phyloP scores from a whole-genome alignment of 805 yeast genomes.

The Jamesozyma jinghongensis region DNA sequence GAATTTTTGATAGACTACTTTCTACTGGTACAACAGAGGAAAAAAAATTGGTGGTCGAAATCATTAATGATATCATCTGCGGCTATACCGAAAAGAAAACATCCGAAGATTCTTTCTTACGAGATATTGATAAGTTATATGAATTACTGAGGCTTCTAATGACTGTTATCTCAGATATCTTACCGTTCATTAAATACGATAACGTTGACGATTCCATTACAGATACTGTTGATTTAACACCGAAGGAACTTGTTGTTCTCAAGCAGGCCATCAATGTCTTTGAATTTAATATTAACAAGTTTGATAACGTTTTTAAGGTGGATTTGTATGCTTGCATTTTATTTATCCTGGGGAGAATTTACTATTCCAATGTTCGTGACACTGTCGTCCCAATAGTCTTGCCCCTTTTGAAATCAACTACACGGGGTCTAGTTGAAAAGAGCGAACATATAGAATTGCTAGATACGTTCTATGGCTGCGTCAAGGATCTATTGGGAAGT shows the following conservation, averaged over 20 bases:
- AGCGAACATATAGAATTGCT: conserved; percentile 25
- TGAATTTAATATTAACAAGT: conserved; percentile 51
- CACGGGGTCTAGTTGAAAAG: conserved; percentile 26
- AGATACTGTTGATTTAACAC: conserved; percentile 5
- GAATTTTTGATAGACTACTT: conserved; percentile 62
- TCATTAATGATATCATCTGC: conserved; percentile 47
- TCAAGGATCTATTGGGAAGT: conserved; percentile 20
- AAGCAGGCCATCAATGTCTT: conserved; percentile 44
- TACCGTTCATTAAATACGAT: conserved; percentile 51
- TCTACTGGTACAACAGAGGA: conserved; percentile 47
- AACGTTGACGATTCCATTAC: conserved; percentile 11
- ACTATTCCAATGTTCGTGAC: conserved; percentile 35
- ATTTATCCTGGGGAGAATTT: conserved; percentile 50
- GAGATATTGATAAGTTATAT: conserved; percentile 68
- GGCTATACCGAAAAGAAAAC: conserved; percentile 27
- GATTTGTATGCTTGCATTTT: conserved; percentile 69
- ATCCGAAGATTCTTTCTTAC: conserved; percentile 36
- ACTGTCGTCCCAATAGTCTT: conserved; percentile 43
- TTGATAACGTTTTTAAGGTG: conserved; percentile 57
- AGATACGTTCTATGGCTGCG: conserved; percentile 32
- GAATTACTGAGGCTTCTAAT: conserved; percentile 67
- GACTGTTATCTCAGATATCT: conserved; percentile 47
- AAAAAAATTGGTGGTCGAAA: conserved; percentile 41
- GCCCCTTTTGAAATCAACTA: conserved; percentile 41
- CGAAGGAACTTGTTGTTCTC: conserved; percentile 34